Base-by-base conservation (phyloP, 768 basidiomycete species). In the Hydnomerulius pinastri region DNA sequence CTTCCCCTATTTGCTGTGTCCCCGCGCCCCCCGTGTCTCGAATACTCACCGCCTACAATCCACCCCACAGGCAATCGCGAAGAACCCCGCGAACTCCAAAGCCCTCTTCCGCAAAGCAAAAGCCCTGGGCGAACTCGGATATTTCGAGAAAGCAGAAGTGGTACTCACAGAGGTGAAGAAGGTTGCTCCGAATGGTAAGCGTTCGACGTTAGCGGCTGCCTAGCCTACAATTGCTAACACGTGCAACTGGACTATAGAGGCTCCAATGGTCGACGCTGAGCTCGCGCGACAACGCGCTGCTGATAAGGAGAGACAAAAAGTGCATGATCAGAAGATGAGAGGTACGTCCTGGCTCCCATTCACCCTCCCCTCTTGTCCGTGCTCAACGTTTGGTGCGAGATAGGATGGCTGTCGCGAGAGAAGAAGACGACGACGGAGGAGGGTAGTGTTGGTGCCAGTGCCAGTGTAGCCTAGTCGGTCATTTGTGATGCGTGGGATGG, bases 41-140 rank as follows among this genome's bases (percentile, higher is more conserved):
- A 15, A 28, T 23, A 24, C 28, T 25, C 24, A 6, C 4, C 28
- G 4, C 48, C 39, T 41, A 29, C 50, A 39, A 9, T 36, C 41
- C 37, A 38, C 41, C 36, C 25, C 29, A 4, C 49, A 92, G 90
- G 88, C 86, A 11, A 74, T 93, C 7, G 74, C 76, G 27, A 87
- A 86, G 68, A 91, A 92, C 64, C 79, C 81, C 35, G 71, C 79
- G 55, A 92, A 92, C 63, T 81, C 77, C 65, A 93, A 92, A 62
- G 90, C 86, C 0, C 73, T 85, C 66, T 91, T 87, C 70, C 77
- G 91, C 28, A 92, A 92, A 65, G 90, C 79, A 17, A 91, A 90
- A 66, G 90, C 86, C 0, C 68, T 87, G 10, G 86, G 85, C 23
- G 88, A 92, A 61, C 77, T 78, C 54, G 90, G 91, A 2, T 90